Evolutionary conservation across 2,329 filamentous ascomycete species (phyloP), one percentile per base, ranked within the genome.

Genomic region (Phialocephala subalpina): DNA sequence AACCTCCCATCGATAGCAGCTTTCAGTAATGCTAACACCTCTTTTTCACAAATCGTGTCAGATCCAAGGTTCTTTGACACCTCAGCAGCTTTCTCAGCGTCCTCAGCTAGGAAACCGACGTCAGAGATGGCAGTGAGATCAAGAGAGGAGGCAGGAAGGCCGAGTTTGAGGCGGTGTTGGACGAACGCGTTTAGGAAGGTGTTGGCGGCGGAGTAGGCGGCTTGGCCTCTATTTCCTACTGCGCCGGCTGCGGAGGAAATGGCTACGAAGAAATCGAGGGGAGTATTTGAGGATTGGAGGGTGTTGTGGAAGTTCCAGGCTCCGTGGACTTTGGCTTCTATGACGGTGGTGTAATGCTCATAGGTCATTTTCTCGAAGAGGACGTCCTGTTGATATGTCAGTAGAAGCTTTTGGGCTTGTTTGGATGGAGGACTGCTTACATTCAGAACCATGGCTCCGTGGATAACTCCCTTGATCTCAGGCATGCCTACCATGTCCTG

Each of bases 1-100:
- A 85, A 70, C 27, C 79, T 77, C 1, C 83, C 84, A 7, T 75
- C 79, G 42, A 88, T 83, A 20, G 84, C 83, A 0, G 83, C 81
- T 1, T 80, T 81, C 0, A 88, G 77, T 0, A 88, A 78, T 0
- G 85, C 84, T 0, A 87, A 76, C 0, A 88, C 83, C 73, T 88
- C 85, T 7, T 80, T 80, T 70, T 84, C 85, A 69, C 82, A 82
- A 47, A 84, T 82, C 0, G 83, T 82, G 67, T 84, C 80, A 1
- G 68, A 70, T 18, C 73, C 73, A 0, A 75, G 67, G 40, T 74
- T 74, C 49, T 70, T 72, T 14, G 63, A 63, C 1, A 74, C 72
- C 68, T 75, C 72, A 2, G 73, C 72, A 9, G 72, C 70, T 6
- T 65, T 66, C 29, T 68, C 67, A 58, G 59, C 61, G 58, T 72